Conservation (phyloP, 805 yeast genomes). For the Hemisphaericaspora nanyangensis region DNA sequence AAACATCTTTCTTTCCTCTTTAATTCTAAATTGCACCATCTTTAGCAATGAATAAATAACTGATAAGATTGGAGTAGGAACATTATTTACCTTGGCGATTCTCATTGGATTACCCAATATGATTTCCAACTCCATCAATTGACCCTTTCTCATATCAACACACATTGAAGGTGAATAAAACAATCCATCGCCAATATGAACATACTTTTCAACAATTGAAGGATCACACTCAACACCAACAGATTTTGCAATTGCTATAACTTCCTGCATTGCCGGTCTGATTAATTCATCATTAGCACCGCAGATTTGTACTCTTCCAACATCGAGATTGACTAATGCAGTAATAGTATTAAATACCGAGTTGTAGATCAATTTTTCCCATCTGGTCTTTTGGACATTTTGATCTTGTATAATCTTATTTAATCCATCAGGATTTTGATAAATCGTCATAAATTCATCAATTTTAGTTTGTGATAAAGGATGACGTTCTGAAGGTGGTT, state of each 20-base stretch:
- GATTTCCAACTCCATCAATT: conserved; percentile 37
- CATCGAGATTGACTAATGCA: conserved; percentile 31
- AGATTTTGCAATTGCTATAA: conserved; percentile 60
- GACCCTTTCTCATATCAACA: conserved; percentile 33
- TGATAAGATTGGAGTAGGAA: conserved; percentile 54
- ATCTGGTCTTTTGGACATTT: conserved; percentile 29
- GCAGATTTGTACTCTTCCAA: conserved; percentile 32
- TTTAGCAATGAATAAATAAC: conserved; percentile 56
- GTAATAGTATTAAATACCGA: conserved; percentile 33
- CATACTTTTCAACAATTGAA: conserved; percentile 40
- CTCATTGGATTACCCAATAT: conserved; percentile 37
- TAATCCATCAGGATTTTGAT: conserved; percentile 22
- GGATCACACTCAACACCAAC: conserved; percentile 58
- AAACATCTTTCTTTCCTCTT: conserved; percentile 49
- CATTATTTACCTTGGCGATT: conserved; percentile 35
- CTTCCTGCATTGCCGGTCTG: conserved; percentile 65
- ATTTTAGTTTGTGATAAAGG: conserved; percentile 10
- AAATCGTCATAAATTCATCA: conserved; percentile 22
- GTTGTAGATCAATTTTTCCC: conserved; percentile 39
- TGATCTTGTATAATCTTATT: conserved; percentile 26
- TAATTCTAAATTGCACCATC: conserved; percentile 57
- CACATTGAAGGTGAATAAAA: conserved; percentile 42
- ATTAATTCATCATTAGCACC: conserved; percentile 27
- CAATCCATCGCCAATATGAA: conserved; percentile 46
- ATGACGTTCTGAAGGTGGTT: conserved; percentile 12